These are phyloP conservation scores for Filosporella fistucella DNA, from an alignment of 495 filamentous ascomycete species.

Conservation along the genomic window DNA sequence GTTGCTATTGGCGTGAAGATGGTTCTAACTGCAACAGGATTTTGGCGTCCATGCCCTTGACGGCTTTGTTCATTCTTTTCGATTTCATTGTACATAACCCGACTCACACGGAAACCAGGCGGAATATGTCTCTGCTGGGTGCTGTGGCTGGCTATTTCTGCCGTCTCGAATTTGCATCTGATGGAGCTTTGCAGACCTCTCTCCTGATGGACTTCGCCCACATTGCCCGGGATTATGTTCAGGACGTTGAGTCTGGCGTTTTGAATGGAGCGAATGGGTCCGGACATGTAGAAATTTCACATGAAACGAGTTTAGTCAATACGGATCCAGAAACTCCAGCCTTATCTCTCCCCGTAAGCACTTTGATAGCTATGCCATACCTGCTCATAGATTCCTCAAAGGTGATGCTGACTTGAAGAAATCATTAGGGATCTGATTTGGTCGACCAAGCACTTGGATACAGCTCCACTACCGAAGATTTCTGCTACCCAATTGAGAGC, in stretches of 20 bases:
- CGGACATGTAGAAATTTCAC: not conserved
- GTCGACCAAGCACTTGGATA: no score
- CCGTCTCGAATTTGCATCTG: conserved; percentile 28
- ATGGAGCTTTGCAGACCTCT: conserved; percentile 28
- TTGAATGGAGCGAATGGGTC: not conserved
- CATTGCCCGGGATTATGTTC: conserved; percentile 31
- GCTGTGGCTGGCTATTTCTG: conserved; percentile 30
- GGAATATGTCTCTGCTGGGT: conserved; percentile 30
- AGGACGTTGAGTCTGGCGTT: conserved; percentile 11
- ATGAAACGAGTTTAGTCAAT: not conserved
- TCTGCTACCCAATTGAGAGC: no score
- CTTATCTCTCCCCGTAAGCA: no score
- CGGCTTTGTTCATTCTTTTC: conserved; percentile 35
- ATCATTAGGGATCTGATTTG: no score
- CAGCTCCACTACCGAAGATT: no score
- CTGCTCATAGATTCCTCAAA: no score
- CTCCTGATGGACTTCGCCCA: conserved; percentile 28
- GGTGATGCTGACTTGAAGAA: no score
- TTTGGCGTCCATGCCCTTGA: conserved; percentile 26
- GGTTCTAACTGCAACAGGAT: conserved; percentile 11
- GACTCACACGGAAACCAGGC: conserved; percentile 28
- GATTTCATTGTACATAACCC: conserved; percentile 38
- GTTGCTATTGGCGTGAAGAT: not conserved
- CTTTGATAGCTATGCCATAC: no score
- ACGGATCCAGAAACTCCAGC: not conserved